These are phyloP conservation scores for Apiospora koreana DNA, from an alignment of 2,329 filamentous ascomycete genomes.

Conservation along the genomic window DNA sequence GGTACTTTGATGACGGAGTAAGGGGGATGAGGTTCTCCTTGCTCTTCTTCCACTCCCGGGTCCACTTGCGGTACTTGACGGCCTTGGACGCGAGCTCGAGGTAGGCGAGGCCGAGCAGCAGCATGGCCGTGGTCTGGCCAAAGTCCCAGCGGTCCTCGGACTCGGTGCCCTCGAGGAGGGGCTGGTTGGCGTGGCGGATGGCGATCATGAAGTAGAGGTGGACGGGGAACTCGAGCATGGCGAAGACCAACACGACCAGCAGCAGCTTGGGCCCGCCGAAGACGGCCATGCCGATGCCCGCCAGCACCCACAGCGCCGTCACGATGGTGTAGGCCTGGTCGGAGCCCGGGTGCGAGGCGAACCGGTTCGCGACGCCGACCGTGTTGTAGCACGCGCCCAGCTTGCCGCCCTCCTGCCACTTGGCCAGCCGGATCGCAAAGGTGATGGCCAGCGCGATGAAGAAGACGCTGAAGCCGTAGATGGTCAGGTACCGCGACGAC, in stretches of 20 bases:
- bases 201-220: constrained; percentile 35
- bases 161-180: constrained; percentile 26
- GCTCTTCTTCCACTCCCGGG: background rate
- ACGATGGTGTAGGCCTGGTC: constrained; percentile 27
- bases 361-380: constrained; percentile 17
- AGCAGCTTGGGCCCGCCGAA: constrained; percentile 19
- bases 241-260: constrained; percentile 25
- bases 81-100: background rate
- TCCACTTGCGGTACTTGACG: background rate
- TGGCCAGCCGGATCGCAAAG: constrained; percentile 24
- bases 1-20: background rate
- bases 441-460: constrained; percentile 30
- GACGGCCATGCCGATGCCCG: constrained; percentile 22
- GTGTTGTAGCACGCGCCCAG: constrained; percentile 31
- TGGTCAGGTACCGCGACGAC: constrained; percentile 26
- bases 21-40: background rate
- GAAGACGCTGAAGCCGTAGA: constrained; percentile 27
- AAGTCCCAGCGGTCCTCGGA: constrained; percentile 34
- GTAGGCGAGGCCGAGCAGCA: constrained; percentile 21
- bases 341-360: constrained; percentile 23
- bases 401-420: constrained; percentile 22
- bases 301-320: constrained; percentile 23
- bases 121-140: constrained; percentile 32
- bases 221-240: constrained; percentile 31
- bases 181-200: constrained; percentile 30